These are phyloP conservation scores for Clavispora asparagi DNA, from an alignment of 805 yeast species.

Conservation along the genomic window DNA sequence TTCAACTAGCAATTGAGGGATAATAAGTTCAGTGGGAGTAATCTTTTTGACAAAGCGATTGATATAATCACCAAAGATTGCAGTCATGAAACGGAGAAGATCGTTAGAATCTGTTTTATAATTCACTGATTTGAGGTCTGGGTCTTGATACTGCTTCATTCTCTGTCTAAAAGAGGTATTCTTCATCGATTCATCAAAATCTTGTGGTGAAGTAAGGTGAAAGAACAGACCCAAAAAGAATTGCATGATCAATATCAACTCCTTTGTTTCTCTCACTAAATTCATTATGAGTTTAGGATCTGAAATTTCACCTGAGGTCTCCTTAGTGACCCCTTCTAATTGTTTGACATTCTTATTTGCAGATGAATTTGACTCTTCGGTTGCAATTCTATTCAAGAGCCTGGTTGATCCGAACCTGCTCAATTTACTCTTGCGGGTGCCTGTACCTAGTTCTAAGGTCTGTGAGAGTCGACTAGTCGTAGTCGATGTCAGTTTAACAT, in stretches of 20 bases:
- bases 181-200: slow-evolving; percentile 26
- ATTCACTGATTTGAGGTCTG: slow-evolving; percentile 28
- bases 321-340: neutral
- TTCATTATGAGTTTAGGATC: slow-evolving; percentile 32
- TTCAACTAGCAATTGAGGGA: slow-evolving; percentile 29
- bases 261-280: slow-evolving; percentile 30
- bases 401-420: slow-evolving; percentile 15
- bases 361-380: neutral
- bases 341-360: neutral
- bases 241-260: slow-evolving; percentile 33
- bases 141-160: slow-evolving; percentile 22
- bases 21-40: slow-evolving; percentile 30
- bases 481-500: slow-evolving; percentile 4
- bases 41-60: slow-evolving; percentile 30
- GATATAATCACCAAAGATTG: slow-evolving; percentile 41
- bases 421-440: slow-evolving; percentile 9
- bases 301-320: slow-evolving; percentile 18
- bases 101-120: slow-evolving; percentile 43
- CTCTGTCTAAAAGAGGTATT: slow-evolving; percentile 27
- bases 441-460: slow-evolving; percentile 6
- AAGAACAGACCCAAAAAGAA: slow-evolving; percentile 37
- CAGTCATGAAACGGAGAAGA: slow-evolving; percentile 39
- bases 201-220: slow-evolving; percentile 30
- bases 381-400: slow-evolving; percentile 8
- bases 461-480: slow-evolving; percentile 9